Evolutionary conservation across 495 filamentous ascomycete genomes (phyloP).

Genomic region (Acidomyces sp.): DNA sequence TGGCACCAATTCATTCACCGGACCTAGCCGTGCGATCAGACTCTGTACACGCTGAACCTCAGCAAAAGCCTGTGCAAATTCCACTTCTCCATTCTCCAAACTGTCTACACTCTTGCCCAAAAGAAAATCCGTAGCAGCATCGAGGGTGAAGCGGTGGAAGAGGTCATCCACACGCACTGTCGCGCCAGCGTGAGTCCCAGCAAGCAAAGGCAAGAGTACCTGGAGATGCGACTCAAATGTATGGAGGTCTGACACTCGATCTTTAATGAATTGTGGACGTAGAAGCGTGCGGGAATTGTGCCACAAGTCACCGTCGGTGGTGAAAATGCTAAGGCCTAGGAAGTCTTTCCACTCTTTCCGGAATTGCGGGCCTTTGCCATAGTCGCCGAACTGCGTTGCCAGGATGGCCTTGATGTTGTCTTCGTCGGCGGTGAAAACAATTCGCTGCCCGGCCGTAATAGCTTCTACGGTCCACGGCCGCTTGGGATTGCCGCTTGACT

Average conservation of each 20-base stretch:
- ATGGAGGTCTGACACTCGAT: conserved; percentile 36
- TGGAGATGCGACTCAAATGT: conserved; percentile 41
- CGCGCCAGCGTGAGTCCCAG: conserved; percentile 28
- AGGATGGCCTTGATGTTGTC: conserved; percentile 47
- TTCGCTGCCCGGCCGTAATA: conserved; percentile 26
- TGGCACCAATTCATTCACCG: conserved; percentile 33
- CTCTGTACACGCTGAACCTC: conserved; percentile 41
- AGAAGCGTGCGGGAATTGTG: conserved; percentile 40
- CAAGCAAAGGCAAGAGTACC: conserved; percentile 32
- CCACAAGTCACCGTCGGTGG: conserved; percentile 43
- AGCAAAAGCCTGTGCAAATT: conserved; percentile 41
- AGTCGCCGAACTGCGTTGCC: conserved; percentile 43
- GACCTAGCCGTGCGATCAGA: conserved; percentile 28
- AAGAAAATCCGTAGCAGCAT: conserved; percentile 47
- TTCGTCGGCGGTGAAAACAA: conserved; percentile 40
- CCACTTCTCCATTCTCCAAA: conserved; percentile 35
- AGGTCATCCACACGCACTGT: conserved; percentile 41
- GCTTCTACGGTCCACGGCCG: conserved; percentile 44
- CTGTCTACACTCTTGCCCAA: conserved; percentile 42
- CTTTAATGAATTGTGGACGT: conserved; percentile 45
- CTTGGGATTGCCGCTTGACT: conserved; percentile 24
- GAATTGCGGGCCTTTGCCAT: conserved; percentile 41
- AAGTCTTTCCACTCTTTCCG: conserved; percentile 40
- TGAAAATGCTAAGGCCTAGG: conserved; percentile 46
- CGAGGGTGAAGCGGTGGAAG: conserved; percentile 40